phyloP scores from a whole-genome alignment of 345 rosid genomes.

The Euphorbia tirucalli region DNA sequence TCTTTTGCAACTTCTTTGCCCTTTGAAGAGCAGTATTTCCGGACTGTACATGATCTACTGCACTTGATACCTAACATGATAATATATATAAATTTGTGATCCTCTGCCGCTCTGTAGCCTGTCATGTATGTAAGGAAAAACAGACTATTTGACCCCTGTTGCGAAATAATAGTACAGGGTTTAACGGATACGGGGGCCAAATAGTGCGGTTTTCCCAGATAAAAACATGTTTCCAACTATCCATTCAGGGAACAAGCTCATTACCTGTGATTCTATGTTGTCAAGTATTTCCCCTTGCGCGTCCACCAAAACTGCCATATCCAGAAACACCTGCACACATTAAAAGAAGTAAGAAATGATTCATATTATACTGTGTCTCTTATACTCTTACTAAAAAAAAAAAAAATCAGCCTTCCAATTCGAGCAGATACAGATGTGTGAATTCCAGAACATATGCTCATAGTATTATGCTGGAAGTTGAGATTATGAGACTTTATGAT shows the following conservation, averaged over 20 bases:
- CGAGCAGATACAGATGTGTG: too few species aligned
- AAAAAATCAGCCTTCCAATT: not conserved
- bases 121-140: not conserved
- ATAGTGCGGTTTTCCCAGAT: not conserved
- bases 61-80: slow-evolving; percentile 74
- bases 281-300: slow-evolving; percentile 93
- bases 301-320: slow-evolving; percentile 93
- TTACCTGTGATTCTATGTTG: slow-evolving; percentile 88
- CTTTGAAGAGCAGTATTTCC: slow-evolving; percentile 70
- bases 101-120: too few species aligned
- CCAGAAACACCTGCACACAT: slow-evolving; percentile 71
- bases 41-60: slow-evolving; percentile 87
- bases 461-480: too few species aligned
- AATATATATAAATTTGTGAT: too few species aligned
- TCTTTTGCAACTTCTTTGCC: slow-evolving; percentile 72
- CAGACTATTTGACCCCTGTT: too few species aligned
- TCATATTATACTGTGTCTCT: slow-evolving; percentile 8
- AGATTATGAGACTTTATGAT: too few species aligned
- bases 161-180: too few species aligned
- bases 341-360: not conserved
- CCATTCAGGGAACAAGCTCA: not conserved
- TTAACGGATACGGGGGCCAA: too few species aligned
- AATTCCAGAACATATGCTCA: too few species aligned
- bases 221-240: not conserved
- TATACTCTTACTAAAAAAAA: not conserved